Evolutionary conservation across 306 rosid species (phyloP).

Genomic region (Canavalia ensiformis): DNA sequence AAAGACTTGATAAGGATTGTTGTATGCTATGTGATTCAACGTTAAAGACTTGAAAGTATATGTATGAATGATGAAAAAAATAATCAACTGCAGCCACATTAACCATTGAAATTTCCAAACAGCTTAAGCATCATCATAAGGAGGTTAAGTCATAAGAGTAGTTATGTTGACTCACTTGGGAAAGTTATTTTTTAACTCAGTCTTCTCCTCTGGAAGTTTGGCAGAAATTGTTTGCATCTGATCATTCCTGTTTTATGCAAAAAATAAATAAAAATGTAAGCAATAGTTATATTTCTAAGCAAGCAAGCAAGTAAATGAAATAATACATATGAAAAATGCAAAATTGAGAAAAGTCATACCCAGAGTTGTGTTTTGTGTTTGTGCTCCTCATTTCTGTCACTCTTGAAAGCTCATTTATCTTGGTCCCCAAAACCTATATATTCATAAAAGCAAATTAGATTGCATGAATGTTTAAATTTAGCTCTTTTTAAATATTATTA

Average conservation of each 20-base stretch:
- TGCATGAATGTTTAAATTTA: not conserved
- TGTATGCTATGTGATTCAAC: not conserved
- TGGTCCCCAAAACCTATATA: conserved; percentile 68
- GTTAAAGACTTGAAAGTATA: not conserved
- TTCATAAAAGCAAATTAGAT: not conserved
- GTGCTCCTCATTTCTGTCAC: conserved; percentile 70
- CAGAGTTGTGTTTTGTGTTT: conserved; percentile 66
- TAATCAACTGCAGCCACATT: not conserved
- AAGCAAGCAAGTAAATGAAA: conserved; percentile 6
- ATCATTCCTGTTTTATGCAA: conserved; percentile 32
- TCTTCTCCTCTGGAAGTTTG: conserved; percentile 40
- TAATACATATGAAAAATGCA: not conserved
- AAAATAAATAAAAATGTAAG: not conserved
- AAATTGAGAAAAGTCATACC: conserved; percentile 52
- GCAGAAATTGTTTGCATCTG: conserved; percentile 42
- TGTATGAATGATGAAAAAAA: not conserved
- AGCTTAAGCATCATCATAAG: not conserved
- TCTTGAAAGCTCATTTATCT: conserved; percentile 71
- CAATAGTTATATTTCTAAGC: not conserved
- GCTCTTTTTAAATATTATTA: not conserved
- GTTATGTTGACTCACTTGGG: conserved; percentile 43
- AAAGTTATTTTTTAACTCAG: conserved; percentile 33
- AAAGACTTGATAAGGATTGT: too few species aligned
- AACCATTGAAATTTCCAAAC: conserved; percentile 12
- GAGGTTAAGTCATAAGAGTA: not conserved